phyloP scores from a whole-genome alignment of 257 asterid genomes.

The Solanum pennellii region DNA sequence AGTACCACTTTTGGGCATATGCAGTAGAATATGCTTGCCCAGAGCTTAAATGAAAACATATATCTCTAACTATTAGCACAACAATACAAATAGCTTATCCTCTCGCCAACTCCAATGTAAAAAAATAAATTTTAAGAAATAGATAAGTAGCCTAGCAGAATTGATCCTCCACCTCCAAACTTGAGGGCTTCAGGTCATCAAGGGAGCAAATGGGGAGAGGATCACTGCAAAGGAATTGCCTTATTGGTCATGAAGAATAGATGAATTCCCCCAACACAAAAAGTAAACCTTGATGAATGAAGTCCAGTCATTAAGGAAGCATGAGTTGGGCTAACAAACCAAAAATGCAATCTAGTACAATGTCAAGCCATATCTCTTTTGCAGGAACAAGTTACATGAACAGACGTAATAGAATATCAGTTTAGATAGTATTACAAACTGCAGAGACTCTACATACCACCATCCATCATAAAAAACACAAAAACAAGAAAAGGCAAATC shows the following conservation, averaged over 20 bases:
- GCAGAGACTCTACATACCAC: background rate
- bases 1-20: background rate
- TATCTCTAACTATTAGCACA: background rate
- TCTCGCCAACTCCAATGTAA: background rate
- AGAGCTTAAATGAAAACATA: background rate
- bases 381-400: background rate
- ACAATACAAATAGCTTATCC: background rate
- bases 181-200: background rate
- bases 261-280: background rate
- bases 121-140: background rate
- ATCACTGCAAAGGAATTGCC: background rate
- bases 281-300: background rate
- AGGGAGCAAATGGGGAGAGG: background rate
- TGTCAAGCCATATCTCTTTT: background rate
- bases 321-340: background rate
- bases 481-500: background rate
- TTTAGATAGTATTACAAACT: background rate
- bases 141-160: background rate
- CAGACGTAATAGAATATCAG: background rate
- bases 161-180: background rate
- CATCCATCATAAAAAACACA: background rate
- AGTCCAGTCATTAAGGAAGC: background rate
- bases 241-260: background rate
- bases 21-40: background rate
- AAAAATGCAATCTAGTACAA: background rate